A percentile compares a stretch with the other conserved stretches of the same genome.
Evolutionary conservation across 2,329 filamentous ascomycete species (phyloP).

Genomic region (Diaporthe sp.): DNA sequence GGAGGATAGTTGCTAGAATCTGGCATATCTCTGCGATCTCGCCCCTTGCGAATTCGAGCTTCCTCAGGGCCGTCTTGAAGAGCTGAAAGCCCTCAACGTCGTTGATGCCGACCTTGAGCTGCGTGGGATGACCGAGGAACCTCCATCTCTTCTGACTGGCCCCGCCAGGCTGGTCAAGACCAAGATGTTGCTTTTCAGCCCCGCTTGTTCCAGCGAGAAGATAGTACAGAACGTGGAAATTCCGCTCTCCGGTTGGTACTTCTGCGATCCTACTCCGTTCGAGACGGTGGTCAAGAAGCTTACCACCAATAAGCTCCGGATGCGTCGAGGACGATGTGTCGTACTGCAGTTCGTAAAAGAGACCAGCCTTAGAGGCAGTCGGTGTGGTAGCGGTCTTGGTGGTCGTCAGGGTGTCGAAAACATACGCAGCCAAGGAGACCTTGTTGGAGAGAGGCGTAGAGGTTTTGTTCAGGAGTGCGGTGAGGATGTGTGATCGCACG

Average conservation of each 20-base stretch:
- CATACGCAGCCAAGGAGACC: constrained; percentile 91
- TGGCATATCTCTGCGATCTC: constrained; percentile 99
- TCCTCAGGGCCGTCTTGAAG: constrained; percentile 95
- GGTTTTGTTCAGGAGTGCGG: constrained; percentile 88
- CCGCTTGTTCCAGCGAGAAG: constrained; percentile 91
- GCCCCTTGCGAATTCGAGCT: constrained; percentile 91
- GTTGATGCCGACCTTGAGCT: constrained; percentile 97
- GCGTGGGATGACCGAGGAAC: constrained; percentile 95
- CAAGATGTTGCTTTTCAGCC: constrained; percentile 89
- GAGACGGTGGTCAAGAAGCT: constrained; percentile 92
- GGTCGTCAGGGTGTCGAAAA: constrained; percentile 96
- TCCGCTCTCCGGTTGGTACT: constrained; percentile 95
- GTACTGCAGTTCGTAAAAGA: constrained; percentile 97
- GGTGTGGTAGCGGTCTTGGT: constrained; percentile 97
- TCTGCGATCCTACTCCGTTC: constrained; percentile 92
- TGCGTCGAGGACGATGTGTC: constrained; percentile 88
- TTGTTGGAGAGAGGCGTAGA: constrained; percentile 95
- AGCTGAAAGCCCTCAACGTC: constrained; percentile 96
- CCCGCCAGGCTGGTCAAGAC: constrained; percentile 65
- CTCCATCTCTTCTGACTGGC: constrained; percentile 85
- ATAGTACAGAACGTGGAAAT: constrained; percentile 97
- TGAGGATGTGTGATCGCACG: constrained; percentile 87
- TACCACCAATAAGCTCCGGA: constrained; percentile 92
- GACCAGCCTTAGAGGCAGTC: constrained; percentile 93
- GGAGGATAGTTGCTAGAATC: constrained; percentile 92